phyloP scores from a whole-genome alignment of 2,329 filamentous ascomycete genomes.

The Botryosphaeria dothidea region DNA sequence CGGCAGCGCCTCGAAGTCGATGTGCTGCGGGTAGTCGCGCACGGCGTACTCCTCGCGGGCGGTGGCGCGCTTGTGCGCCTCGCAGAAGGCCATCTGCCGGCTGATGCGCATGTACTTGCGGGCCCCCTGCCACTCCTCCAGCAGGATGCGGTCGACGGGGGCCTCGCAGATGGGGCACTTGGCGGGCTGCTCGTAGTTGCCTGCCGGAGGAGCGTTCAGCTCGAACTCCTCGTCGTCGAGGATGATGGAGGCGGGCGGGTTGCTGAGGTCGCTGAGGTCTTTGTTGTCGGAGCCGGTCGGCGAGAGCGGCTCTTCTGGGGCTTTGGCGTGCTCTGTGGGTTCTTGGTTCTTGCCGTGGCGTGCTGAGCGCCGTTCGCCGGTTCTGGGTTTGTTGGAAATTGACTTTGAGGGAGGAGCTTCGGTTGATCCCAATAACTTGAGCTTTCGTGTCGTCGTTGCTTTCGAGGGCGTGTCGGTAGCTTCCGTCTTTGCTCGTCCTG shows the following conservation, averaged over 20 bases:
- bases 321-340: background rate
- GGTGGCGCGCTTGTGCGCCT: constrained; percentile 33
- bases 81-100: constrained; percentile 51
- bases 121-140: constrained; percentile 21
- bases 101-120: constrained; percentile 54
- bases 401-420: background rate
- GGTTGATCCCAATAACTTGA: background rate
- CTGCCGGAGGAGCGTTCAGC: background rate
- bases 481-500: background rate
- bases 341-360: background rate
- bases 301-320: background rate
- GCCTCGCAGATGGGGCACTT: constrained; percentile 12
- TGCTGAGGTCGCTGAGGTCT: background rate
- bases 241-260: background rate
- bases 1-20: constrained; percentile 68
- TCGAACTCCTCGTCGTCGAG: background rate
- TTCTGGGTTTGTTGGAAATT: too few species aligned
- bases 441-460: background rate
- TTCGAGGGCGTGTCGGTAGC: background rate
- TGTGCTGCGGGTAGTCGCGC: constrained; percentile 63
- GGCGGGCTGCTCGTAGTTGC: constrained; percentile 2
- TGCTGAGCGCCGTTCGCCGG: background rate
- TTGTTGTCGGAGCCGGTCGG: background rate
- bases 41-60: constrained; percentile 47
- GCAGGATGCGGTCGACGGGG: background rate